Percentiles rank a stretch among this genome's conserved stretches.
Conservation (phyloP, 139 green algal genomes). For the Chlamydomonas schloesseri region DNA sequence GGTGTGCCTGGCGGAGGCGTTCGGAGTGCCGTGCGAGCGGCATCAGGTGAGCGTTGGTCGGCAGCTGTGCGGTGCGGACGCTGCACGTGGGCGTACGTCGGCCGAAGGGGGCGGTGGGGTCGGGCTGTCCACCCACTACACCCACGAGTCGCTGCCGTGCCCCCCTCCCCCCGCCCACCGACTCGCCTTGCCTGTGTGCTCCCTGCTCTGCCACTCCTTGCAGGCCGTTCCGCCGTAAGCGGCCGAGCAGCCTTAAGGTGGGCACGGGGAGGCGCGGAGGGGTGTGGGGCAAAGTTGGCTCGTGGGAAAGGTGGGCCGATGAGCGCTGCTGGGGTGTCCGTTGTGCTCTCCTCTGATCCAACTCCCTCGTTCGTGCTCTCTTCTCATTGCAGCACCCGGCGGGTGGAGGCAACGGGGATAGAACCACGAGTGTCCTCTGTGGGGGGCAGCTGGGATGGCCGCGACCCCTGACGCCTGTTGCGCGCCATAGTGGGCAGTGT, state of each 20-base stretch:
- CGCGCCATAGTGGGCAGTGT: too few species aligned
- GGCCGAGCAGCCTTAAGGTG: constrained; percentile 3
- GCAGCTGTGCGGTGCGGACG: background rate
- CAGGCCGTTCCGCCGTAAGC: background rate
- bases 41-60: constrained; percentile 5
- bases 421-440: constrained; percentile 1
- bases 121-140: constrained; percentile 9
- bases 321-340: background rate
- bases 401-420: background rate
- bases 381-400: background rate
- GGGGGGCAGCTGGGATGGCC: background rate
- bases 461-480: background rate
- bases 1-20: constrained; percentile 2
- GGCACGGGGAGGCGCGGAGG: background rate
- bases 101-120: constrained; percentile 1
- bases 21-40: constrained; percentile 5
- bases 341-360: constrained; percentile 10
- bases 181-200: constrained; percentile 3
- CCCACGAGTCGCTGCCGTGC: background rate
- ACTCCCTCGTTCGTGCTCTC: too few species aligned
- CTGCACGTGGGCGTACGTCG: background rate
- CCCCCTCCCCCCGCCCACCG: constrained; percentile 7
- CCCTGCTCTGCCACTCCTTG: constrained; percentile 9
- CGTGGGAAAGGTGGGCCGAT: constrained; percentile 2
- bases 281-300: background rate